These are phyloP conservation scores for Decorospora gaudefroyi DNA, from an alignment of 2,329 filamentous ascomycete genomes.

Conservation along the genomic window DNA sequence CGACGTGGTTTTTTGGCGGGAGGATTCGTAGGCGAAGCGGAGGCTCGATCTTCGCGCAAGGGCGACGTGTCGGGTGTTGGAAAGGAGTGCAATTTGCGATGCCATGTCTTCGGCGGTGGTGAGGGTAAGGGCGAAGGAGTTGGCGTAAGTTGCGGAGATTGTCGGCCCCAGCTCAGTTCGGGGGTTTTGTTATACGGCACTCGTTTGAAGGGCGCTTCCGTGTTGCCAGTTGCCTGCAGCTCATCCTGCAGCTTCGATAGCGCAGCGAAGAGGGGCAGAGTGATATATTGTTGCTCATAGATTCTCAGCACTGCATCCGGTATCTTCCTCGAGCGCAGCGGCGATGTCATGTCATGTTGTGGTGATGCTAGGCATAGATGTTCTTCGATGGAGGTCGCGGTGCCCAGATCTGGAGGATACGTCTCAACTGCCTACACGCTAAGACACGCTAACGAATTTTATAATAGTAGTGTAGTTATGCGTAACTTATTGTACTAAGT, in stretches of 20 bases:
- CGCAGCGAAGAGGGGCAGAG: conserved; percentile 2
- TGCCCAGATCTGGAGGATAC: too few species aligned
- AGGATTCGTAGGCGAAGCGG: not conserved
- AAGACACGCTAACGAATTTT: too few species aligned
- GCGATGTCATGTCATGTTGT: conserved; percentile 3
- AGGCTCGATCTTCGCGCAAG: not conserved
- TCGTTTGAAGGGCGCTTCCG: conserved; percentile 3
- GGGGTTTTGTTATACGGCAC: conserved; percentile 4
- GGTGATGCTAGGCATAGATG: not conserved
- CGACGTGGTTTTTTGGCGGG: not conserved
- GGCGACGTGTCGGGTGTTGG: conserved; percentile 2
- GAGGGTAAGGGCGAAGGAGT: conserved; percentile 6
- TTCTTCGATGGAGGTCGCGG: not conserved
- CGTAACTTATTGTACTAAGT: too few species aligned
- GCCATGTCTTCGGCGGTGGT: not conserved
- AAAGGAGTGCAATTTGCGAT: conserved; percentile 1
- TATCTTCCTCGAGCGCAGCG: conserved; percentile 1
- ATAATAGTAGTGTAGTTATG: too few species aligned
- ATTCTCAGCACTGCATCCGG: conserved; percentile 6
- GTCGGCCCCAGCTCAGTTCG: conserved; percentile 10
- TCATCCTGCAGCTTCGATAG: conserved; percentile 6
- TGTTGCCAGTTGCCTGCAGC: conserved; percentile 4
- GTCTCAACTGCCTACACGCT: too few species aligned
- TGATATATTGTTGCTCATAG: conserved; percentile 6
- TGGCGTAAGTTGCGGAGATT: conserved; percentile 10